Evolutionary conservation across 2,329 filamentous ascomycete species (phyloP).

Genomic region (Fusarium succisae): DNA sequence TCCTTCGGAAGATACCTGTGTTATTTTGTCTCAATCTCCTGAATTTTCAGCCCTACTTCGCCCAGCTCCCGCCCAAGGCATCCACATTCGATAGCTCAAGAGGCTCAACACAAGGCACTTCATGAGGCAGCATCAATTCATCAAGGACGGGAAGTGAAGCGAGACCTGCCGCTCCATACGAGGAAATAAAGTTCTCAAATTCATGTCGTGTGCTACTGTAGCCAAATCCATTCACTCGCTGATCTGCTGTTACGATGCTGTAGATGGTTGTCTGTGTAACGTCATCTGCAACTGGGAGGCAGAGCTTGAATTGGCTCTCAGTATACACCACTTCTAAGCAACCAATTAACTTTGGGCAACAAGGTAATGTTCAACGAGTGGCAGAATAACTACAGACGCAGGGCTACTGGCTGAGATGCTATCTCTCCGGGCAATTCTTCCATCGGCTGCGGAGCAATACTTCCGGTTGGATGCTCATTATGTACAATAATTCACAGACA

Average conservation of each 20-base stretch:
- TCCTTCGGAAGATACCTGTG: neutral
- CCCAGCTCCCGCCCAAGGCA: neutral
- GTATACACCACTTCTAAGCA: neutral
- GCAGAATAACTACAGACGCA: neutral
- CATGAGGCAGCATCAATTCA: neutral
- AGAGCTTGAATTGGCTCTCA: neutral
- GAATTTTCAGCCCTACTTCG: slow-evolving; percentile 9
- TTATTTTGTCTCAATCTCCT: neutral
- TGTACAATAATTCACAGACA: fast-evolving
- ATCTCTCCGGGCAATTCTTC: neutral
- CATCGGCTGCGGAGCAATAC: neutral
- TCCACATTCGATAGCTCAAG: neutral
- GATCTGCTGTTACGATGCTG: neutral
- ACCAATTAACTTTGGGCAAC: neutral
- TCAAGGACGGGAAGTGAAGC: neutral
- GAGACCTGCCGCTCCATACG: neutral
- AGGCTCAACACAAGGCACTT: neutral
- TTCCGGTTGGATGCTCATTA: fast-evolving
- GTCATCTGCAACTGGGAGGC: neutral
- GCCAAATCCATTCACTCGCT: neutral
- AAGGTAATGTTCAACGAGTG: neutral
- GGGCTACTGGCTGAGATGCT: neutral
- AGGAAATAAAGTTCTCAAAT: neutral
- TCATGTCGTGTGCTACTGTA: neutral
- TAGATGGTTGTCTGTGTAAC: neutral